Conservation (phyloP, 768 basidiomycete species). For the Leccinum barrowsii region DNA sequence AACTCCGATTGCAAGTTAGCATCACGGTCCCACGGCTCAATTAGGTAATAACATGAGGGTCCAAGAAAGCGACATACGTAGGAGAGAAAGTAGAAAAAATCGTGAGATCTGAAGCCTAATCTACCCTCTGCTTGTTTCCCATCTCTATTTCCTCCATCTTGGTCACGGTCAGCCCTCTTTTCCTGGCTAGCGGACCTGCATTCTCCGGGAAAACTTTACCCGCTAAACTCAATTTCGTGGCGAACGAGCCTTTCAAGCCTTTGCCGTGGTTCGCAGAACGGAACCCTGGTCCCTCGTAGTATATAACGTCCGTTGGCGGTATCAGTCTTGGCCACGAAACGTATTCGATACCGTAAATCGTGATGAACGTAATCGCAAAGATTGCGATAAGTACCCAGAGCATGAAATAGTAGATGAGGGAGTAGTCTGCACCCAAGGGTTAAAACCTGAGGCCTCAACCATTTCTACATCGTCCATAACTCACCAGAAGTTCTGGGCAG, state of each 20-base stretch:
- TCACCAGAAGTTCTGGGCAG: constrained; percentile 83
- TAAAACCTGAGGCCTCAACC: background rate
- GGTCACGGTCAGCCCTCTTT: constrained; percentile 31
- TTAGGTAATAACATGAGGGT: constrained; percentile 6
- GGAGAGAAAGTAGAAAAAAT: background rate
- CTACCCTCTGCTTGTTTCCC: constrained; percentile 76
- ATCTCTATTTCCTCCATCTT: constrained; percentile 74
- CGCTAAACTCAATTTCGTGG: constrained; percentile 32
- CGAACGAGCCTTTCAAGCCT: constrained; percentile 50
- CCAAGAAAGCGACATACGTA: background rate
- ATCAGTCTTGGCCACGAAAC: constrained; percentile 92
- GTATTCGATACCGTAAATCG: constrained; percentile 87
- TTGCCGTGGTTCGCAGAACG: constrained; percentile 74
- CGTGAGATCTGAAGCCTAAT: constrained; percentile 35
- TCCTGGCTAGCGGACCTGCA: constrained; percentile 36
- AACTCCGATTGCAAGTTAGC: constrained; percentile 28
- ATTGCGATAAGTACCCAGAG: constrained; percentile 71
- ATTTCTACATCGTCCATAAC: constrained; percentile 25
- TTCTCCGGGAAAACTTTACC: constrained; percentile 37
- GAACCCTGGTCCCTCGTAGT: constrained; percentile 87
- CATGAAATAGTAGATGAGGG: constrained; percentile 78
- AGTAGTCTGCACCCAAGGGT: constrained; percentile 57
- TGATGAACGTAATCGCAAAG: constrained; percentile 66
- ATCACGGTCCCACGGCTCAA: constrained; percentile 4
- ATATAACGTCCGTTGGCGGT: constrained; percentile 72